Percentiles rank a stretch among this genome's conserved stretches.
Evolutionary conservation across 257 asterid species (phyloP).

Genomic region (Nicotiana paniculata): DNA sequence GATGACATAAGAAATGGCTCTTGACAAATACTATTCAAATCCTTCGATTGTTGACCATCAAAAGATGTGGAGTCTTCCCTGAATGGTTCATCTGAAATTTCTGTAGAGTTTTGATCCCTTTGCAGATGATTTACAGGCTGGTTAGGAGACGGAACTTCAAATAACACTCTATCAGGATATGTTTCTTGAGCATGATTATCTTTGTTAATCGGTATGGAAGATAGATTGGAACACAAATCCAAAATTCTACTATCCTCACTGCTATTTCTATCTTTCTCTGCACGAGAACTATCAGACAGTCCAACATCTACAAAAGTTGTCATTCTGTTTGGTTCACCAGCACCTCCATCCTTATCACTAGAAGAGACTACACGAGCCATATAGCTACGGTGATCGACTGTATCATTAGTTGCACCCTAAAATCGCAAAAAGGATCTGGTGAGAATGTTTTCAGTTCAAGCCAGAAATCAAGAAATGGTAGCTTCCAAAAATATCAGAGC

Average conservation of each 20-base stretch:
- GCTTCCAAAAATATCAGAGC: not conserved
- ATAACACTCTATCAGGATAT: conserved; percentile 18
- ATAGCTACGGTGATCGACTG: conserved; percentile 29
- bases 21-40: conserved; percentile 28
- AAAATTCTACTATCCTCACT: conserved; percentile 27
- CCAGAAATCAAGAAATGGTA: not conserved
- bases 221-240: conserved; percentile 29
- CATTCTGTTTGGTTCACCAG: conserved; percentile 41
- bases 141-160: conserved; percentile 30
- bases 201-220: conserved; percentile 23
- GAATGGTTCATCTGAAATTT: conserved; percentile 32
- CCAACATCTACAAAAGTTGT: conserved; percentile 87
- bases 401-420: conserved; percentile 24
- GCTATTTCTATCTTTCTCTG: conserved; percentile 43
- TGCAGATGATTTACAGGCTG: conserved; percentile 22
- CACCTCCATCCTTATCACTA: conserved; percentile 44
- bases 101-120: conserved; percentile 23
- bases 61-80: conserved; percentile 34
- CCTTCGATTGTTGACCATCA: conserved; percentile 35
- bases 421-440: not conserved
- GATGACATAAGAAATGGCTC: conserved; percentile 33
- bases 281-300: conserved; percentile 41
- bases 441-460: conserved; percentile 1
- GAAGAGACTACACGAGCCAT: conserved; percentile 16
- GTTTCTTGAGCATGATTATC: conserved; percentile 22